These are phyloP conservation scores for Botryotinia narcissicola DNA, from an alignment of 2,329 filamentous ascomycete species.

Conservation along the genomic window DNA sequence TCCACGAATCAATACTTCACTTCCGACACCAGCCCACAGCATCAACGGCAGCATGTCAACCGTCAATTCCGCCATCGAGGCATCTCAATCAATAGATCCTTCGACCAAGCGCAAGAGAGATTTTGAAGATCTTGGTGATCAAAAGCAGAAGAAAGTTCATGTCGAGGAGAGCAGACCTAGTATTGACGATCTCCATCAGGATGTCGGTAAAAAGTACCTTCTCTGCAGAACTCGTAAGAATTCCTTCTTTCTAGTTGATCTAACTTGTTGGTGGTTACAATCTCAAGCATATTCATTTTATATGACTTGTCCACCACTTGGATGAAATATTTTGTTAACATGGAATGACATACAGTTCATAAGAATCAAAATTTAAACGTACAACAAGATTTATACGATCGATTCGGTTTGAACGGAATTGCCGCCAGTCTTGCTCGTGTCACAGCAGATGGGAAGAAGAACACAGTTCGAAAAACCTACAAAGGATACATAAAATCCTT, in stretches of 20 bases:
- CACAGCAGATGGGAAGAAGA: slow-evolving; percentile 65
- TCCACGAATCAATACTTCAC: slow-evolving; percentile 43
- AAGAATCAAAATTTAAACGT: slow-evolving; percentile 45
- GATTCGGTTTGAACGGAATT: slow-evolving; percentile 55
- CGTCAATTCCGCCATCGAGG: slow-evolving; percentile 28
- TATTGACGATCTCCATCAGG: slow-evolving; percentile 63
- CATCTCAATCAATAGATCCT: slow-evolving; percentile 46
- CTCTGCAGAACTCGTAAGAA: slow-evolving; percentile 66
- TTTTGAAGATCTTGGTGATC: slow-evolving; percentile 54
- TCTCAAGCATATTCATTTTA: slow-evolving; percentile 22
- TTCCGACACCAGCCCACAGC: slow-evolving; percentile 63
- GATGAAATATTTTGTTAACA: slow-evolving; percentile 39
- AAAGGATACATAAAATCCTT: slow-evolving; percentile 66
- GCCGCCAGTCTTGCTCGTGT: slow-evolving; percentile 61
- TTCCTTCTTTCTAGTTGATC: slow-evolving; percentile 44
- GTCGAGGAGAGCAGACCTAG: slow-evolving; percentile 59
- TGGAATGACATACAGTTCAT: slow-evolving; percentile 36
- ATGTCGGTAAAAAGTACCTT: slow-evolving; percentile 66
- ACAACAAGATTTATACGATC: slow-evolving; percentile 57
- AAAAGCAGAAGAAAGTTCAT: slow-evolving; percentile 60
- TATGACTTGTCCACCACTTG: slow-evolving; percentile 27
- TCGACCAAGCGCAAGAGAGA: slow-evolving; percentile 62
- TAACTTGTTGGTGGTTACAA: slow-evolving; percentile 21
- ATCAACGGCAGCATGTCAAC: slow-evolving; percentile 52
- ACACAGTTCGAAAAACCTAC: slow-evolving; percentile 65